These are phyloP conservation scores for Fusarium buharicum DNA, from an alignment of 2,329 filamentous ascomycete genomes.

Conservation along the genomic window DNA sequence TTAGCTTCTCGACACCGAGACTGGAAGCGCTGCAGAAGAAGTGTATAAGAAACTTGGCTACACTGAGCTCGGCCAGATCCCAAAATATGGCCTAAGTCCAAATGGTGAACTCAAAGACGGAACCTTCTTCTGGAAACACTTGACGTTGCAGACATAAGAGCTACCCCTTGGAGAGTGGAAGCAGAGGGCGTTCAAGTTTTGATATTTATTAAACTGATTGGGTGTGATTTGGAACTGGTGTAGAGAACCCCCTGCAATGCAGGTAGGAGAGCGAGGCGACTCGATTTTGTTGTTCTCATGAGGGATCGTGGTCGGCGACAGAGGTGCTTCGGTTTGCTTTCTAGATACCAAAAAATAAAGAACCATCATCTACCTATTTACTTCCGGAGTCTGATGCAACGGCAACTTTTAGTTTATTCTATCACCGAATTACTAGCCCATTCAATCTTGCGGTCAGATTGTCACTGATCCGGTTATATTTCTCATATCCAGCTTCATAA, in stretches of 20 bases:
- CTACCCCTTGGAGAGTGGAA: not conserved
- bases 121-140: constrained; percentile 69
- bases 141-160: constrained; percentile 46
- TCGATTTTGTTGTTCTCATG: constrained; percentile 38
- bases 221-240: constrained; percentile 15
- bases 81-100: constrained; percentile 62
- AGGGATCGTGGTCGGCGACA: constrained; percentile 27
- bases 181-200: not conserved
- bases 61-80: constrained; percentile 64
- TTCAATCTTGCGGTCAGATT: no score
- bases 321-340: constrained; percentile 39
- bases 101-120: constrained; percentile 61
- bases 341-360: constrained; percentile 30
- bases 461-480: not conserved
- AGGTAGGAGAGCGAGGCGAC: constrained; percentile 43
- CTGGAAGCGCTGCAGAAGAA: constrained; percentile 61
- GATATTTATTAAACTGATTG: not conserved
- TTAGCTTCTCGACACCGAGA: constrained; percentile 64
- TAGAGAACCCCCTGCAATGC: constrained; percentile 29
- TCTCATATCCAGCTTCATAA: not conserved
- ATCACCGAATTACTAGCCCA: no score
- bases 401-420: not conserved
- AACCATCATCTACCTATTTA: not conserved
- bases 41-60: constrained; percentile 69
- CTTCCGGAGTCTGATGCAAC: no score